Evolutionary conservation across 2,329 filamentous ascomycete genomes (phyloP).

Genomic region (Pleurostoma richardsiae): DNA sequence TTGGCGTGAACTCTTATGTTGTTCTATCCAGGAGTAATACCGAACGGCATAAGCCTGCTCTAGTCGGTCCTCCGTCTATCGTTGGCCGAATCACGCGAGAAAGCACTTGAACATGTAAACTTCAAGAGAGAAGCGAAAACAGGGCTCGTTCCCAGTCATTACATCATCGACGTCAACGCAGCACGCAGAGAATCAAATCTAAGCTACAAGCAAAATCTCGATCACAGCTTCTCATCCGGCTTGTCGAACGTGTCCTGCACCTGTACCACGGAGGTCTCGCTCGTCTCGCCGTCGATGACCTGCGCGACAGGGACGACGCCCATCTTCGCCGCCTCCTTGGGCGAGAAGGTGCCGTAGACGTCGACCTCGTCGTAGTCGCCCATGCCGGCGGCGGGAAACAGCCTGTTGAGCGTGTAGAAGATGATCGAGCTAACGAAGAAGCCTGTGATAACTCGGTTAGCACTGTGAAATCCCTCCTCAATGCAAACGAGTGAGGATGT

Average conservation of each 20-base stretch:
- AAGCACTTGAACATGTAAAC: too few species aligned
- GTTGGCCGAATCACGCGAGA: too few species aligned
- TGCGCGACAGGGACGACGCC: slow-evolving; percentile 3
- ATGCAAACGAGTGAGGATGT: neutral
- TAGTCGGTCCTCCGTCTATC: too few species aligned
- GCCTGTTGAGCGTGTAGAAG: slow-evolving; percentile 23
- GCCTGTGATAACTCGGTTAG: slow-evolving; percentile 15
- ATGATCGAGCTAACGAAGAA: slow-evolving; percentile 28
- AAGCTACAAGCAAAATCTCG: too few species aligned
- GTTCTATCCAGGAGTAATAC: too few species aligned
- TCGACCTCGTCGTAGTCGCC: slow-evolving; percentile 37
- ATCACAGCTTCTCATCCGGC: neutral
- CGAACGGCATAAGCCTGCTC: too few species aligned
- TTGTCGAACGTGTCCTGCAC: slow-evolving; percentile 4
- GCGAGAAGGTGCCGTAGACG: slow-evolving; percentile 37
- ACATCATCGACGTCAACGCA: too few species aligned
- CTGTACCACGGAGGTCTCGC: slow-evolving; percentile 2
- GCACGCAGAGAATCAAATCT: too few species aligned
- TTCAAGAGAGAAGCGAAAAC: too few species aligned
- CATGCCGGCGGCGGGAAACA: slow-evolving; percentile 31
- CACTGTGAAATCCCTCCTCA: slow-evolving; percentile 1
- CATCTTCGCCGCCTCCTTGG: slow-evolving; percentile 29
- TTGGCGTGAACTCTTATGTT: too few species aligned
- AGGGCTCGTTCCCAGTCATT: too few species aligned
- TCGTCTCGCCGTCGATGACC: neutral